Evolutionary conservation across 1,284 basidiomycete species (phyloP).

Genomic region (Sporisorium reilianum): DNA sequence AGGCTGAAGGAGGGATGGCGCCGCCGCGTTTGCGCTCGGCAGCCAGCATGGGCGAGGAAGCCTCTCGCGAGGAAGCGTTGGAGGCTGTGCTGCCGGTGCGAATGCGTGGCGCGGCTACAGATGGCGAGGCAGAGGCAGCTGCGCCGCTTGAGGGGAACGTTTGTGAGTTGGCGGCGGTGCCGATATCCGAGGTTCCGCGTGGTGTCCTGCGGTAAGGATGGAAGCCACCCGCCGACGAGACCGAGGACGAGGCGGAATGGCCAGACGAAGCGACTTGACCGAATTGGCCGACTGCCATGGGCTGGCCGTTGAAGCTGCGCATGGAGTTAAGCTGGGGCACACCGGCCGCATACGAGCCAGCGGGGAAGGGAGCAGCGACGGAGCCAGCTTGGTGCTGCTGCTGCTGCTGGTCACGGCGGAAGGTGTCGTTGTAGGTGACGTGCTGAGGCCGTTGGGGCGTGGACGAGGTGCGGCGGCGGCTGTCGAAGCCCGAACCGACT

Average conservation of each 20-base stretch:
- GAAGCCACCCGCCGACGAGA: conserved; percentile 48
- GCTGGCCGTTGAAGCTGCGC: conserved; percentile 38
- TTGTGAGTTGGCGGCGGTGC: conserved; percentile 25
- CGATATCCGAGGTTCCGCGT: conserved; percentile 48
- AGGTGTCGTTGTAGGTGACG: conserved; percentile 60
- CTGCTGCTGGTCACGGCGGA: conserved; percentile 50
- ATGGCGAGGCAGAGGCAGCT: conserved; percentile 7
- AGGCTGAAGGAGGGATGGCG: conserved; percentile 20
- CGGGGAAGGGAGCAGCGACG: conserved; percentile 37
- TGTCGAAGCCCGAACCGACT: conserved; percentile 26
- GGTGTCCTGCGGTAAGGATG: conserved; percentile 61
- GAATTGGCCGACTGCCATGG: conserved; percentile 23
- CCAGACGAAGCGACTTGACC: conserved; percentile 27
- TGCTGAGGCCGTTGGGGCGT: conserved; percentile 59
- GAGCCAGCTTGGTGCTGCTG: conserved; percentile 21
- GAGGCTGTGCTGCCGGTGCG: conserved; percentile 55
- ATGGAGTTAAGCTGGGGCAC: conserved; percentile 39
- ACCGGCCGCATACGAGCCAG: conserved; percentile 26
- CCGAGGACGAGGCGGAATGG: conserved; percentile 46
- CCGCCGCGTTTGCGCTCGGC: conserved; percentile 42
- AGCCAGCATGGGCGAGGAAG: conserved; percentile 42
- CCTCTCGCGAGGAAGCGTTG: conserved; percentile 39
- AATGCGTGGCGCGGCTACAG: conserved; percentile 25
- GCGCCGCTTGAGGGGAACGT: conserved; percentile 27
- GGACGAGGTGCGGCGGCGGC: conserved; percentile 58